A percentile compares a stretch with the other conserved stretches of the same genome.
Evolutionary conservation across 1,284 basidiomycete genomes (phyloP).

Genomic region (Ganoderma sinense): DNA sequence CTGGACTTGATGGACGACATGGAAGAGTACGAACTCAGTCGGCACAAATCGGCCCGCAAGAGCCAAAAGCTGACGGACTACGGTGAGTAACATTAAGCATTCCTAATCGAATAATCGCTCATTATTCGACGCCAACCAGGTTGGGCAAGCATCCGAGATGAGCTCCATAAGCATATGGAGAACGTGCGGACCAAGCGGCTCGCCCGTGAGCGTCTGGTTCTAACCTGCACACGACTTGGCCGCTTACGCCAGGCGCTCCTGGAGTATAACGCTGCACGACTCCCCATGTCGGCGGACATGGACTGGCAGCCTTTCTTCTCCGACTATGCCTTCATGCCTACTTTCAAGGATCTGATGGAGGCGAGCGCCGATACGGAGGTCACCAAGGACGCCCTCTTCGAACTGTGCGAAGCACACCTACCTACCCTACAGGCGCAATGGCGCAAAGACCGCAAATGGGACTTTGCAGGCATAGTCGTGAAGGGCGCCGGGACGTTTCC

Average conservation of each 20-base stretch:
- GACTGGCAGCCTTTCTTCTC: conserved; percentile 8
- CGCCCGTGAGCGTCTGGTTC: background rate
- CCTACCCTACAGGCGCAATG: conserved; percentile 1
- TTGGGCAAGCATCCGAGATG: conserved; percentile 4
- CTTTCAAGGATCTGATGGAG: background rate
- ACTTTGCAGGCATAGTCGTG: background rate
- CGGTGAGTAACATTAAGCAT: background rate
- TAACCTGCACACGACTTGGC: background rate
- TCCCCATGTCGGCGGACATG: background rate
- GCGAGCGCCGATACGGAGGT: background rate
- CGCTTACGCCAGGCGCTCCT: background rate
- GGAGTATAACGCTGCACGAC: background rate
- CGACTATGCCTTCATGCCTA: conserved; percentile 3
- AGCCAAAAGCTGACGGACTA: conserved; percentile 9
- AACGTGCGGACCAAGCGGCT: conserved; percentile 1
- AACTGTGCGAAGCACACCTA: background rate
- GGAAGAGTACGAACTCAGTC: background rate
- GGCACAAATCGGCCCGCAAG: background rate
- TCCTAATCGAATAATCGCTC: background rate
- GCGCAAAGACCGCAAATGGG: conserved; percentile 2
- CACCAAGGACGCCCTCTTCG: background rate
- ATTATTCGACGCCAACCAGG: background rate
- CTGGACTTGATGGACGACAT: background rate
- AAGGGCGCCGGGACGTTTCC: background rate
- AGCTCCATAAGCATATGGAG: background rate